Evolutionary conservation across 108 stramenopile genomes (phyloP).

Genomic region (Pseudonitzschia multistriata): DNA sequence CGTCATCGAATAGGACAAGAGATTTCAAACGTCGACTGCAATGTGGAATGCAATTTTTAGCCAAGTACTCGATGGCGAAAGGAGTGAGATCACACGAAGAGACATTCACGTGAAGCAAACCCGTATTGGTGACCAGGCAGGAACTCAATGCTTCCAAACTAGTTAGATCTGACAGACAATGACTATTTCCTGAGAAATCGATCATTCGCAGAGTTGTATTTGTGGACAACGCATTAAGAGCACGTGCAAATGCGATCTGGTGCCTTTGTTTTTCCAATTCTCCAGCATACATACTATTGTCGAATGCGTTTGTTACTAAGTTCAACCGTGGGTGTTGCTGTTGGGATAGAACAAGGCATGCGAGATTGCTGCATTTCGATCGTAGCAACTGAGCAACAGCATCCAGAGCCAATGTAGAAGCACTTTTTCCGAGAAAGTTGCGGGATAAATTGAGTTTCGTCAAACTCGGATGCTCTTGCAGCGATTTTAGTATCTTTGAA

Average conservation of each 20-base stretch:
- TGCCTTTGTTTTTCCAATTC: neutral
- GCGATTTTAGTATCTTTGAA: neutral
- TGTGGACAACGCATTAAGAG: neutral
- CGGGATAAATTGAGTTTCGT: conserved; percentile 8
- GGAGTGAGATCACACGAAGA: neutral
- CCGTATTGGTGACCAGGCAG: neutral
- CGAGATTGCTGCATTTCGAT: neutral
- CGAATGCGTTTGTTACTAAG: neutral
- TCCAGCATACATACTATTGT: neutral
- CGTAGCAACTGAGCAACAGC: conserved; percentile 1
- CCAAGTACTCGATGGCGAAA: neutral
- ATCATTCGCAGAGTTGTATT: conserved; percentile 6
- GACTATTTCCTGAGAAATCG: conserved; percentile 6
- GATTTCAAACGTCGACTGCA: neutral
- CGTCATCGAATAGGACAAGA: neutral
- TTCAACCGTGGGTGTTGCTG: neutral
- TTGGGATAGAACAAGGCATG: conserved; percentile 2
- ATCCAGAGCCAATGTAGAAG: conserved; percentile 6
- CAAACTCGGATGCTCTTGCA: neutral
- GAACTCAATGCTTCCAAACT: conserved; percentile 6
- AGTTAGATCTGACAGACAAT: neutral
- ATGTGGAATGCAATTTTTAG: neutral
- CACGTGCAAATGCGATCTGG: conserved; percentile 1
- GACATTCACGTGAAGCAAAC: neutral
- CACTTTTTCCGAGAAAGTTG: conserved; percentile 1